Percentiles rank a stretch among this genome's conserved stretches.
phyloP scores from a whole-genome alignment of 805 yeast species.

The Starmerella apicola region DNA sequence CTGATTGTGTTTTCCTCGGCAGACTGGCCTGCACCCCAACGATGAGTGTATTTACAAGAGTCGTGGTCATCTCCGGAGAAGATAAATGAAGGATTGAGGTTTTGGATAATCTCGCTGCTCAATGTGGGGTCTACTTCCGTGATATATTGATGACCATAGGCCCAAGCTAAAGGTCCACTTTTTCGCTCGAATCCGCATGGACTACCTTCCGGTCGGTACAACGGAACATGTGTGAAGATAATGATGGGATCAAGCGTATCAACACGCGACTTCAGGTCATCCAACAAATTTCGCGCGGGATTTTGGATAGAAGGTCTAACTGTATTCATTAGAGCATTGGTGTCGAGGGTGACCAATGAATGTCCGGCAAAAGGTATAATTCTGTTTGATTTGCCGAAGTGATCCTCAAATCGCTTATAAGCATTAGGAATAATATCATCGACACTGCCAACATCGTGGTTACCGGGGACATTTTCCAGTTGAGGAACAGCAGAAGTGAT shows the following conservation, averaged over 20 bases:
- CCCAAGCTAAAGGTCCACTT: constrained; percentile 52
- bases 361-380: constrained; percentile 53
- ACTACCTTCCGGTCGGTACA: constrained; percentile 51
- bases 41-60: constrained; percentile 68
- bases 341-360: constrained; percentile 63
- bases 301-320: constrained; percentile 33
- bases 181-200: constrained; percentile 73
- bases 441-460: constrained; percentile 94
- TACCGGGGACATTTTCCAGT: constrained; percentile 55
- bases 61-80: constrained; percentile 97
- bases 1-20: constrained; percentile 78
- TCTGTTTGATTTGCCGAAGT: constrained; percentile 60
- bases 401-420: constrained; percentile 49
- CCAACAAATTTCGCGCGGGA: constrained; percentile 43
- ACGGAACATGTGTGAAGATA: constrained; percentile 76
- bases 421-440: constrained; percentile 48
- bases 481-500: constrained; percentile 20
- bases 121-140: constrained; percentile 62
- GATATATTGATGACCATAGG: constrained; percentile 74
- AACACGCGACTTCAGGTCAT: constrained; percentile 22
- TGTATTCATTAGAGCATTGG: constrained; percentile 65
- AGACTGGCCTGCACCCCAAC: constrained; percentile 18
- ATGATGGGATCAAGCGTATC: constrained; percentile 24
- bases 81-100: constrained; percentile 51
- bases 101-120: constrained; percentile 45